Conservation (phyloP, 2,329 filamentous ascomycete genomes). For the Ophiostoma sp. region DNA sequence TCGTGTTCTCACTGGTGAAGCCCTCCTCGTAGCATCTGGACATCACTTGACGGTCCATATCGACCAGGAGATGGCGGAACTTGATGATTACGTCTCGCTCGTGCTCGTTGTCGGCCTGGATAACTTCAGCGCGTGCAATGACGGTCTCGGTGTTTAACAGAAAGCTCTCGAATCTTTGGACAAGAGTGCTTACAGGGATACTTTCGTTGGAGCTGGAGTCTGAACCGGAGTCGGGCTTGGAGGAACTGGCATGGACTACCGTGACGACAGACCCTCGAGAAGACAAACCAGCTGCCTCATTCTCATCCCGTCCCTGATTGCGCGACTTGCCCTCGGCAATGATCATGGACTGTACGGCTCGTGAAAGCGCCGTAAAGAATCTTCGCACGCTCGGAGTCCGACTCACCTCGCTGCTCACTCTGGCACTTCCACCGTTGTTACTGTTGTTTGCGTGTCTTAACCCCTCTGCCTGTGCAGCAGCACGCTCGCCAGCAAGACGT, state of each 20-base stretch:
- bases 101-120: not conserved
- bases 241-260: no score
- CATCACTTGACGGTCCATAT: not conserved
- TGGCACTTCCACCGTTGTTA: not conserved
- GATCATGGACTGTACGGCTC: not conserved
- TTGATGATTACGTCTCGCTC: not conserved
- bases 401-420: not conserved
- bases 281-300: not conserved
- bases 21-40: not conserved
- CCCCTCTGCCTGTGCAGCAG: not conserved
- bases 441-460: not conserved
- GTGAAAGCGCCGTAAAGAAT: not conserved
- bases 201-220: no score
- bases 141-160: not conserved
- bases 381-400: not conserved
- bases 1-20: not conserved
- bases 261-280: no score
- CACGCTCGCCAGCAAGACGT: not conserved
- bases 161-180: not conserved
- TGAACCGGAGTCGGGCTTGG: not conserved
- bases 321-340: not conserved
- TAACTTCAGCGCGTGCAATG: not conserved
- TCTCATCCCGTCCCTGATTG: not conserved
- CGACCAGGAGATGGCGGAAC: not conserved
- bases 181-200: not conserved